Percentiles rank a stretch among this genome's conserved stretches.
phyloP scores from a whole-genome alignment of 2,329 filamentous ascomycete species.

The Arthrinium puccinioides region DNA sequence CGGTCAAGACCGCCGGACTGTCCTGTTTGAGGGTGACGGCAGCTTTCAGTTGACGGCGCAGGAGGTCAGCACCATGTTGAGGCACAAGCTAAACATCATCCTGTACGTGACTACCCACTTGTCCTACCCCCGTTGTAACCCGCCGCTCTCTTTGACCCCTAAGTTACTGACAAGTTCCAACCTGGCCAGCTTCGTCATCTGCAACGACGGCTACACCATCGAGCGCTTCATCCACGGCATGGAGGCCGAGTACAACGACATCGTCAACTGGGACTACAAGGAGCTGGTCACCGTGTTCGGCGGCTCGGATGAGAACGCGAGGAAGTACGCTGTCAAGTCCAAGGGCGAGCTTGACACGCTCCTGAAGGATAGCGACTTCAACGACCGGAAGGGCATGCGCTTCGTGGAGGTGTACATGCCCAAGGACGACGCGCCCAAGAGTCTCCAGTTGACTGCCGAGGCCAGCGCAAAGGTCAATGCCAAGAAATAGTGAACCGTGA shows the following conservation, averaged over 20 bases:
- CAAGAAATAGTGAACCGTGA: conserved; percentile 1
- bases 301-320: conserved; percentile 45
- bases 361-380: conserved; percentile 58
- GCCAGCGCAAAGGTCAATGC: conserved; percentile 64
- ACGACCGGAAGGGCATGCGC: conserved; percentile 46
- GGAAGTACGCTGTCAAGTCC: conserved; percentile 62
- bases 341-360: conserved; percentile 61
- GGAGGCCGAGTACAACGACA: conserved; percentile 74
- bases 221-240: conserved; percentile 84
- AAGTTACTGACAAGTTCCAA: conserved; percentile 11
- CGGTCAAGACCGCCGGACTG: conserved; percentile 49
- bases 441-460: conserved; percentile 62
- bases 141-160: not conserved
- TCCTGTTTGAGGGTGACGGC: conserved; percentile 86
- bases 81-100: conserved; percentile 66
- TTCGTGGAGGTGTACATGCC: conserved; percentile 81
- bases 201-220: conserved; percentile 85
- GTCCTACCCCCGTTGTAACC: not conserved
- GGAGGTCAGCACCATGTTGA: conserved; percentile 78
- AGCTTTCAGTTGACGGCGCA: conserved; percentile 80
- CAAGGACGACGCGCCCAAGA: conserved; percentile 67
- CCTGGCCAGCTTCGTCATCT: conserved; percentile 63
- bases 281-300: conserved; percentile 63
- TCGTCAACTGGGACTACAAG: conserved; percentile 67
- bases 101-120: conserved; percentile 45